Conservation (phyloP, 228 moss, liverwort and hornwort genomes). For the Sphagnum fallax region DNA sequence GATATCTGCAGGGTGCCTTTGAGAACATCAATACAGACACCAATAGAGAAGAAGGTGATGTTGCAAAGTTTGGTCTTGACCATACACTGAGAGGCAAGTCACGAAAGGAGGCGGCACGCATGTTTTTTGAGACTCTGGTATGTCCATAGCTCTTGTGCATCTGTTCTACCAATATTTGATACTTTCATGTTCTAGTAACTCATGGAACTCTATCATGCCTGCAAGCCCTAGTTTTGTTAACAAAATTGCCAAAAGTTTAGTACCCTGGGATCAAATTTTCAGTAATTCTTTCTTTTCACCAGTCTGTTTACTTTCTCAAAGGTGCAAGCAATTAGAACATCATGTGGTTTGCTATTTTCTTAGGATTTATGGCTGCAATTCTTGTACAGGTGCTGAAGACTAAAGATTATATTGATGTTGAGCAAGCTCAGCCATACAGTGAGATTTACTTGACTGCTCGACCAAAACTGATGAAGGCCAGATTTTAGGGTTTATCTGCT, state of each 20-base stretch:
- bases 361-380: not conserved
- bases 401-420: conserved; percentile 84
- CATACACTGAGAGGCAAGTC: conserved; percentile 82
- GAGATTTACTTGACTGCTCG: conserved; percentile 71
- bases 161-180: not conserved
- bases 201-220: too few relatives aligned
- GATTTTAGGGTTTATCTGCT: conserved; percentile 33
- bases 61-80: conserved; percentile 67
- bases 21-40: conserved; percentile 52
- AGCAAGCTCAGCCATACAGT: conserved; percentile 64
- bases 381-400: conserved; percentile 79
- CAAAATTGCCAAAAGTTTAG: too few relatives aligned
- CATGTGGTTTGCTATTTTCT: not conserved
- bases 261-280: too few relatives aligned
- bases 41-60: conserved; percentile 34
- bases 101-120: conserved; percentile 86
- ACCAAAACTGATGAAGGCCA: conserved; percentile 79
- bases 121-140: conserved; percentile 99
- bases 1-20: conserved; percentile 74
- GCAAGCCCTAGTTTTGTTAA: too few relatives aligned
- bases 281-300: too few relatives aligned
- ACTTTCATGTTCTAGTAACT: too few relatives aligned
- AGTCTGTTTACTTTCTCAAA: too few relatives aligned
- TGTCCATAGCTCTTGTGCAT: not conserved
- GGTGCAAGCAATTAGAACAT: not conserved